These are phyloP conservation scores for Epicoccum sorghinum DNA, from an alignment of 2,329 filamentous ascomycete species.

Conservation along the genomic window DNA sequence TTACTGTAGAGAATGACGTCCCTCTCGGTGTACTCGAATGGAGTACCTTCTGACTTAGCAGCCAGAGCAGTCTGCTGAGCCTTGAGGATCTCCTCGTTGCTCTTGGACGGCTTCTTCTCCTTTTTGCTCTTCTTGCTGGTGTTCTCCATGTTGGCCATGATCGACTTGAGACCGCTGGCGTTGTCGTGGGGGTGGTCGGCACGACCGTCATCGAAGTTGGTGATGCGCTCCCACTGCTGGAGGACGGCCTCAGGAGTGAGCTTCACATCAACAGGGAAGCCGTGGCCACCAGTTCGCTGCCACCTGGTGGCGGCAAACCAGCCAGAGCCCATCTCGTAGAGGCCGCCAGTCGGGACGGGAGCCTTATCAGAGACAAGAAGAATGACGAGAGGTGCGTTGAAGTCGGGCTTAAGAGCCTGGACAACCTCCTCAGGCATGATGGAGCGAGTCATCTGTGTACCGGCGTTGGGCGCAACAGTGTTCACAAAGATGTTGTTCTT, in stretches of 20 bases:
- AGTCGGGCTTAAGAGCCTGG: slow-evolving; percentile 98
- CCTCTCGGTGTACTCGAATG: slow-evolving; percentile 82
- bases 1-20: slow-evolving; percentile 88
- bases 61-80: slow-evolving; percentile 79
- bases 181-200: slow-evolving; percentile 84
- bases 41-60: slow-evolving; percentile 72
- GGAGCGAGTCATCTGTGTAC: slow-evolving; percentile 91
- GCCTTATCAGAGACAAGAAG: slow-evolving; percentile 87
- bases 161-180: slow-evolving; percentile 77
- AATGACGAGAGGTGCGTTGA: slow-evolving; percentile 91
- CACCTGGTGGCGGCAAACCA: slow-evolving; percentile 93
- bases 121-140: slow-evolving; percentile 56
- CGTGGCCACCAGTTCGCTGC: slow-evolving; percentile 88
- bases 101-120: slow-evolving; percentile 55
- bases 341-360: slow-evolving; percentile 81
- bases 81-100: slow-evolving; percentile 70
- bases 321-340: slow-evolving; percentile 94
- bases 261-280: slow-evolving; percentile 85
- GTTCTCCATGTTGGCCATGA: slow-evolving; percentile 87
- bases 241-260: slow-evolving; percentile 81
- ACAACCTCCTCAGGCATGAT: slow-evolving; percentile 97
- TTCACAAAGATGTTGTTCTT: slow-evolving; percentile 99
- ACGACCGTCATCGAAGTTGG: slow-evolving; percentile 85
- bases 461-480: slow-evolving; percentile 96
- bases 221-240: slow-evolving; percentile 68